phyloP scores from a whole-genome alignment of 1,284 basidiomycete genomes.

The Entoloma clypeatum region DNA sequence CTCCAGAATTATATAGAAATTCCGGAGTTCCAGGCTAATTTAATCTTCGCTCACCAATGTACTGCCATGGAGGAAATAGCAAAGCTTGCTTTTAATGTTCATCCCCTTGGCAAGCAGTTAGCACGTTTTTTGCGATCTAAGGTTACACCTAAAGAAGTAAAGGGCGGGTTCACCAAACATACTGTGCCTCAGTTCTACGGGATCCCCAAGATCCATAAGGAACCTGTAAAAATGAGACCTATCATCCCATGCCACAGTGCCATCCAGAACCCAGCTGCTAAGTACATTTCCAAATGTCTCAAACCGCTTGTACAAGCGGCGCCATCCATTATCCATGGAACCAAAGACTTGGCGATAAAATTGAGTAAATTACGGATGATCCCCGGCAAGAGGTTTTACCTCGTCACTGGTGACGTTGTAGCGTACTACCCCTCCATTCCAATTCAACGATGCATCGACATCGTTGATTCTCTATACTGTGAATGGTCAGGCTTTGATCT shows the following conservation, averaged over 20 bases:
- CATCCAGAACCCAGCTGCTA: constrained; percentile 30
- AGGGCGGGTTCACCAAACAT: background rate
- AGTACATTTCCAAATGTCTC: constrained; percentile 28
- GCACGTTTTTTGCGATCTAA: no score
- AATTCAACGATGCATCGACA: constrained; percentile 13
- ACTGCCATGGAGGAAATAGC: no score
- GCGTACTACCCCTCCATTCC: constrained; percentile 32
- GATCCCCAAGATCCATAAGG: constrained; percentile 36
- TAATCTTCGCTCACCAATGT: no score
- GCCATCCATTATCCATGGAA: constrained; percentile 27
- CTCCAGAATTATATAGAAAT: background rate
- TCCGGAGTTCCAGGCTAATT: background rate
- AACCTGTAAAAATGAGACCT: constrained; percentile 29
- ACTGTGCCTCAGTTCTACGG: constrained; percentile 27
- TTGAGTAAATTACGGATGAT: constrained; percentile 22
- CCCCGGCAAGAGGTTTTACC: constrained; percentile 11
- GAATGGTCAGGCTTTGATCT: background rate
- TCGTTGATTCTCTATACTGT: constrained; percentile 13
- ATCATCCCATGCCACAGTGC: constrained; percentile 33
- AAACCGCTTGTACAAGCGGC: constrained; percentile 28
- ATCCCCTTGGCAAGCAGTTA: no score
- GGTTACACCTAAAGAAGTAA: no score
- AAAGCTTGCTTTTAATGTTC: no score
- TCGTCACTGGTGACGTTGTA: constrained; percentile 30
- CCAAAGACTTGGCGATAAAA: constrained; percentile 29